Conservation (phyloP, 345 rosid species). For the Citrus maxima region DNA sequence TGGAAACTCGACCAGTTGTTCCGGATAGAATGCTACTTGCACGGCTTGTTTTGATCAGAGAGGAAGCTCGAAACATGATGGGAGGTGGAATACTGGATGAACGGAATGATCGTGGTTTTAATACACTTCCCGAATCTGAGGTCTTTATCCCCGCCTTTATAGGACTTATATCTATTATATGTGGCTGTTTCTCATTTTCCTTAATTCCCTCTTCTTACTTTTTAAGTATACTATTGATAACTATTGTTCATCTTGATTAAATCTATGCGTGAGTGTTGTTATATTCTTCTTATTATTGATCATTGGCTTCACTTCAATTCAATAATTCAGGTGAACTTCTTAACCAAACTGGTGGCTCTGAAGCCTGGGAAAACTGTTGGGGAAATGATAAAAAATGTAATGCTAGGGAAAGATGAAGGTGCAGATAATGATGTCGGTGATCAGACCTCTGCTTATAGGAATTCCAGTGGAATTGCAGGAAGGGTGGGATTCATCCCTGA, state of each 20-base stretch:
- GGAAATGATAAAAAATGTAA: constrained; percentile 81
- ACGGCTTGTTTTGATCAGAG: constrained; percentile 85
- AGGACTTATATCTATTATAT: background rate
- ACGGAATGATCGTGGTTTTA: constrained; percentile 92
- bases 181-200: background rate
- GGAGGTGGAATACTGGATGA: constrained; percentile 96
- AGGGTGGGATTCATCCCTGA: constrained; percentile 40
- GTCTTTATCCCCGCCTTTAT: constrained; percentile 27
- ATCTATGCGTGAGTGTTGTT: background rate
- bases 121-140: constrained; percentile 91
- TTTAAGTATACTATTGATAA: background rate
- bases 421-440: constrained; percentile 50
- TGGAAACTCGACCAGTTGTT: constrained; percentile 83
- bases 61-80: constrained; percentile 95
- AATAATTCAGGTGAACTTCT: constrained; percentile 71
- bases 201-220: background rate
- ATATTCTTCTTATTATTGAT: background rate
- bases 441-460: constrained; percentile 24
- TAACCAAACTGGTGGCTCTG: constrained; percentile 78
- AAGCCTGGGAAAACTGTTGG: constrained; percentile 78
- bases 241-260: background rate
- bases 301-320: constrained; percentile 1
- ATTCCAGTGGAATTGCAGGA: constrained; percentile 59
- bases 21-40: constrained; percentile 87
- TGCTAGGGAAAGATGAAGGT: constrained; percentile 95